A percentile compares a stretch with the other conserved stretches of the same genome.
phyloP scores from a whole-genome alignment of 2,329 filamentous ascomycete species.

The Pseudogymnoascus sp. region DNA sequence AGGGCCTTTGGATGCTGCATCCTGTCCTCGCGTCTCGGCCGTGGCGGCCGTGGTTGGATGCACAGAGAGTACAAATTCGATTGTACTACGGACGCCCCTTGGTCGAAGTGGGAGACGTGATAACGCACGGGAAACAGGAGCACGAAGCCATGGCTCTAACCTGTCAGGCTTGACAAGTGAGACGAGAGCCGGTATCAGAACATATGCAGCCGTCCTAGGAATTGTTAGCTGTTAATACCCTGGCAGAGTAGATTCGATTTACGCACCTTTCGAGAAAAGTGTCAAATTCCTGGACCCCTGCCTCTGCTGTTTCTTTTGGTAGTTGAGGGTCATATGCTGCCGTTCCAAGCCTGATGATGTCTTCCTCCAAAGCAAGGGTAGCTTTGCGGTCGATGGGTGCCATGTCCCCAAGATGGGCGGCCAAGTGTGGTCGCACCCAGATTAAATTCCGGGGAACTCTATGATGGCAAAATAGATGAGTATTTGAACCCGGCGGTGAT shows the following conservation, averaged over 20 bases:
- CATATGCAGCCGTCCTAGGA: conserved; percentile 39
- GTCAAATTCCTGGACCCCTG: neutral
- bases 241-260: neutral
- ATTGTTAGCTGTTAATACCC: neutral
- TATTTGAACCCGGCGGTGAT: neutral
- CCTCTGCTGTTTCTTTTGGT: neutral
- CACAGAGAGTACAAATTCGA: conserved; percentile 65
- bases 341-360: conserved; percentile 4
- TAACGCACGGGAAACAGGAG: conserved; percentile 48
- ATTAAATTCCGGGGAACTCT: neutral
- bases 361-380: neutral
- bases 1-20: conserved; percentile 41
- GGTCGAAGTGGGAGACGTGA: conserved; percentile 53
- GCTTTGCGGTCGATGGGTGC: conserved; percentile 7
- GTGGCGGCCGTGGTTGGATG: conserved; percentile 39
- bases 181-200: conserved; percentile 54
- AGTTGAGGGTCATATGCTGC: neutral
- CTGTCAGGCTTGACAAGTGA: conserved; percentile 54
- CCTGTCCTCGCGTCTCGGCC: neutral
- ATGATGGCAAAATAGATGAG: neutral
- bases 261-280: conserved; percentile 1
- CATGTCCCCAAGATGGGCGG: neutral
- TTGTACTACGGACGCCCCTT: conserved; percentile 57
- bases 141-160: conserved; percentile 52
- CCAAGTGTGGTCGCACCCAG: neutral